Evolutionary conservation across 2,329 filamentous ascomycete species (phyloP).

Genomic region (Whalleya microplaca): DNA sequence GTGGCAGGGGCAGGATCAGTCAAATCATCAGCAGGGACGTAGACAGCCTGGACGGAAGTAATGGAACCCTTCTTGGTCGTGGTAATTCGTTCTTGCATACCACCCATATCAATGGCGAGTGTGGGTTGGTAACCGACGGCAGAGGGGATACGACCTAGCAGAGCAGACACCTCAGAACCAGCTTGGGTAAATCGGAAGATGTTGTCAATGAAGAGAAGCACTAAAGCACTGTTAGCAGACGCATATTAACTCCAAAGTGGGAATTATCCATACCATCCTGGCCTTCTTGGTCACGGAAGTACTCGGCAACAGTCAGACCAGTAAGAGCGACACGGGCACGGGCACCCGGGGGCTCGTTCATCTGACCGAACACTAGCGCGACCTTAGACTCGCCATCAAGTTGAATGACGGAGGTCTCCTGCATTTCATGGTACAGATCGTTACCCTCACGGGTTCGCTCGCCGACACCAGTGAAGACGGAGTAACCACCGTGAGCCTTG

Average conservation of each 20-base stretch:
- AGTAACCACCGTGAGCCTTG: slow-evolving; percentile 99
- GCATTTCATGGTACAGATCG: slow-evolving; percentile 99
- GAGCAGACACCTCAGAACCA: slow-evolving; percentile 99
- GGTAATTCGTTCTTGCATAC: slow-evolving; percentile 99
- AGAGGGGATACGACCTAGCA: slow-evolving; percentile 99
- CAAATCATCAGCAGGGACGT: slow-evolving; percentile 99
- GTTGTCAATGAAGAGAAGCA: slow-evolving; percentile 99
- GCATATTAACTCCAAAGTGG: not conserved
- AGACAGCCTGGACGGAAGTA: slow-evolving; percentile 99
- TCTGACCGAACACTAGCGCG: slow-evolving; percentile 98
- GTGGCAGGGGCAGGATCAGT: slow-evolving; percentile 99
- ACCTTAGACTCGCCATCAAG: slow-evolving; percentile 99
- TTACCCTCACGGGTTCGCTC: slow-evolving; percentile 99
- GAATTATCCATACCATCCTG: slow-evolving; percentile 72
- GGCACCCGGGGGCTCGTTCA: slow-evolving; percentile 99
- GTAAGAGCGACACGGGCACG: slow-evolving; percentile 99
- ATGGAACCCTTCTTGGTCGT: slow-evolving; percentile 99
- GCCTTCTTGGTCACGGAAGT: slow-evolving; percentile 76
- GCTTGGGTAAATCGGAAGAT: slow-evolving; percentile 99
- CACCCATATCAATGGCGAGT: slow-evolving; percentile 98
- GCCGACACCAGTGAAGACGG: slow-evolving; percentile 99
- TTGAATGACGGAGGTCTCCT: slow-evolving; percentile 99
- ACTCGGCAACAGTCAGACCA: slow-evolving; percentile 79
- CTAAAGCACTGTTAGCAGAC: slow-evolving; percentile 46
- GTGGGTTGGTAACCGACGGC: slow-evolving; percentile 99